phyloP scores from a whole-genome alignment of 2,329 filamentous ascomycete species.

The Bipolaris oryzae region DNA sequence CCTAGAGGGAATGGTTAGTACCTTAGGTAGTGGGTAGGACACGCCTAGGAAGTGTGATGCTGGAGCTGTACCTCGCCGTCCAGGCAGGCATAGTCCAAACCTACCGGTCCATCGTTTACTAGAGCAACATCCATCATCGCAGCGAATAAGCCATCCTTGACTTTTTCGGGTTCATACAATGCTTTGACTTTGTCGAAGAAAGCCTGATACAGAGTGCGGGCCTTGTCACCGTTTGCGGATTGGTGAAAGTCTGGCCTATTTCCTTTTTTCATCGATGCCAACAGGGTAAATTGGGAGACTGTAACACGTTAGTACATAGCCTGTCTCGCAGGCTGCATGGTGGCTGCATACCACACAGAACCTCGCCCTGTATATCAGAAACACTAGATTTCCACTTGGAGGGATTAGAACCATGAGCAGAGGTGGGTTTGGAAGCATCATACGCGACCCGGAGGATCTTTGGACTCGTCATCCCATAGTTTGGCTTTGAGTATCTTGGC shows the following conservation, averaged over 20 bases:
- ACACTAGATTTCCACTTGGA: conserved; percentile 87
- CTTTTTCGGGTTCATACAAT: conserved; percentile 72
- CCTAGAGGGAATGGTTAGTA: conserved; percentile 38
- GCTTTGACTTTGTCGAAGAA: conserved; percentile 79
- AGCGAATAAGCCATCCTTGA: conserved; percentile 96
- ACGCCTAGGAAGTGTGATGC: conserved; percentile 10
- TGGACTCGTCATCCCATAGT: conserved; percentile 84
- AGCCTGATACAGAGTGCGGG: conserved; percentile 79
- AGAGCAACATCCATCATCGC: conserved; percentile 98
- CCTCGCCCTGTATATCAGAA: conserved; percentile 84
- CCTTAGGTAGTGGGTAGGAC: not conserved
- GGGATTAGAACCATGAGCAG: conserved; percentile 15
- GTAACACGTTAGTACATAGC: conserved; percentile 25
- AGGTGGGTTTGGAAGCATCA: conserved; percentile 7
- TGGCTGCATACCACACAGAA: conserved; percentile 79
- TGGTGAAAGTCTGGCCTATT: conserved; percentile 95
- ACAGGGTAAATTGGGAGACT: conserved; percentile 97
- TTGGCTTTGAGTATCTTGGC: conserved; percentile 87
- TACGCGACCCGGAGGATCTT: conserved; percentile 63
- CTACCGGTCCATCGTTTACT: conserved; percentile 81
- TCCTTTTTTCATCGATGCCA: conserved; percentile 93
- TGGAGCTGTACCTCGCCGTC: conserved; percentile 61
- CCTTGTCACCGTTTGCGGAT: conserved; percentile 78
- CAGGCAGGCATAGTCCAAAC: conserved; percentile 63
- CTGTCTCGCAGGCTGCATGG: not conserved